Percentiles rank a stretch among this genome's conserved stretches.
Conservation (phyloP, 306 rosid species). For the Psophocarpus tetragonolobus region DNA sequence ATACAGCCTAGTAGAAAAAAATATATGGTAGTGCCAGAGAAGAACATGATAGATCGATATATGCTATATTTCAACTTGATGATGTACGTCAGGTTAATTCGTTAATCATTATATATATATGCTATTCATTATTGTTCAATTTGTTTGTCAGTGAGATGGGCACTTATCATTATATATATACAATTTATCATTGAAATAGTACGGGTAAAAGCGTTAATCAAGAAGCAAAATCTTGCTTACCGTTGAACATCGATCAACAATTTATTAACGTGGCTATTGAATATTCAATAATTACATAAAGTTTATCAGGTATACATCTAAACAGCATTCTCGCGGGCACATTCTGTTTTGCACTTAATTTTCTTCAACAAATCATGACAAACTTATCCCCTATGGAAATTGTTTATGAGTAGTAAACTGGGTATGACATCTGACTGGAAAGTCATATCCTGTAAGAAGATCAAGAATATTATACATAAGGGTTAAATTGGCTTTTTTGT, state of each 20-base stretch:
- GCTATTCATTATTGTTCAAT: neutral
- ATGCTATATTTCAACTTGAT: too few species aligned
- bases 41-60: too few species aligned
- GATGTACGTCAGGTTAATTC: too few species aligned
- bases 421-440: neutral
- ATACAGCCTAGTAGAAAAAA: too few species aligned
- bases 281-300: neutral
- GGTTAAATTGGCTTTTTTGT: neutral
- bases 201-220: neutral
- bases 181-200: neutral
- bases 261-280: neutral
- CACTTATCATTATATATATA: neutral
- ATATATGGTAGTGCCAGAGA: too few species aligned
- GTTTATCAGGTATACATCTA: too few species aligned
- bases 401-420: neutral
- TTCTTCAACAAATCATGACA: neutral
- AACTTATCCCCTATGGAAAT: neutral
- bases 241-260: neutral
- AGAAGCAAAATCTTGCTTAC: neutral
- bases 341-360: neutral
- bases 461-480: neutral
- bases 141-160: neutral
- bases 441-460: slow-evolving; percentile 37
- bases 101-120: neutral
- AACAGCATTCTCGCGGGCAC: neutral